Conservation (phyloP, 768 basidiomycete species). For the Russula virescens region DNA sequence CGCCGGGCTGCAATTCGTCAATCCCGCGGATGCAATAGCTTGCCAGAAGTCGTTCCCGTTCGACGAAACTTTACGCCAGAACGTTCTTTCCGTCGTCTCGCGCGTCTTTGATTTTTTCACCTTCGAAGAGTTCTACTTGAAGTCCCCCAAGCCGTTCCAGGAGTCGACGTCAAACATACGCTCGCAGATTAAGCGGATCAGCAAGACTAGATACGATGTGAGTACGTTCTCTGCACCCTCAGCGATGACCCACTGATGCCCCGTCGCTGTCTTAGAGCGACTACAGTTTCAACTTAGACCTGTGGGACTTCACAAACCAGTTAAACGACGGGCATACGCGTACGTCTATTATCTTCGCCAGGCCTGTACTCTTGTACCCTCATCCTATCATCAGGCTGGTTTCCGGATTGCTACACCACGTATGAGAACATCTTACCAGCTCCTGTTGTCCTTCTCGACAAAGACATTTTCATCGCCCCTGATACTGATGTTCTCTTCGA, state of each 20-base stretch:
- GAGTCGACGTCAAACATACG: conserved; percentile 52
- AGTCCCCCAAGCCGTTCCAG: conserved; percentile 36
- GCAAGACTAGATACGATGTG: conserved; percentile 43
- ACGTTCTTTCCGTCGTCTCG: conserved; percentile 32
- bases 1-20: conserved; percentile 39
- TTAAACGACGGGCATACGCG: conserved; percentile 65
- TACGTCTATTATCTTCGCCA: conserved; percentile 26
- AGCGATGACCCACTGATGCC: not conserved
- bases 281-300: conserved; percentile 55
- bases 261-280: conserved; percentile 44
- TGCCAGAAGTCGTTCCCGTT: conserved; percentile 35
- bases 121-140: conserved; percentile 36
- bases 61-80: conserved; percentile 36
- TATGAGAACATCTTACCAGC: conserved; percentile 48
- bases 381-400: conserved; percentile 41
- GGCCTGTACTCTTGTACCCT: not conserved
- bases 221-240: conserved; percentile 1
- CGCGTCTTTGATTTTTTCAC: conserved; percentile 38
- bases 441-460: conserved; percentile 34
- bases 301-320: conserved; percentile 49
- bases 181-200: conserved; percentile 42
- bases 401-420: conserved; percentile 47
- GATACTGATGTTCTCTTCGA: conserved; percentile 48
- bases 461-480: conserved; percentile 44
- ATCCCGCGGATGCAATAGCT: conserved; percentile 51